A percentile compares a stretch with the other conserved stretches of the same genome.
Evolutionary conservation across 2,329 filamentous ascomycete genomes (phyloP).

Genomic region (Phaeomoniella chlamydospora): DNA sequence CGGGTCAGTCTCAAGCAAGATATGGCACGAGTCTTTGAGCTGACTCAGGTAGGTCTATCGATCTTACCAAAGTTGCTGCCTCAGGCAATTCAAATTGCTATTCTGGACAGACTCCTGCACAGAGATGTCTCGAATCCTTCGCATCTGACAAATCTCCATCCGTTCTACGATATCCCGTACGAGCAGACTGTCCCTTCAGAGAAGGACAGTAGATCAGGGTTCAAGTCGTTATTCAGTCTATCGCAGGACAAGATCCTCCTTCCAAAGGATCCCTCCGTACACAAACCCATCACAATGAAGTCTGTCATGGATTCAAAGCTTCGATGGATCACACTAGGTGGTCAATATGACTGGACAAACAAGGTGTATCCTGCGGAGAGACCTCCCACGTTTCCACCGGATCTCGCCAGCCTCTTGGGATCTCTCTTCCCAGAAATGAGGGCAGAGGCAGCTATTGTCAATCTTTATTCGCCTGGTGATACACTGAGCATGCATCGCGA

Average conservation of each 20-base stretch:
- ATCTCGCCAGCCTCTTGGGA: conserved; percentile 55
- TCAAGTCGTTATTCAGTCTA: conserved; percentile 40
- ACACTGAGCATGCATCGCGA: conserved; percentile 88
- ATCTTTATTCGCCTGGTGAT: conserved; percentile 81
- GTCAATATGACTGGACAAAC: conserved; percentile 91
- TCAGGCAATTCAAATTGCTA: conserved; percentile 47
- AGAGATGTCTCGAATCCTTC: conserved; percentile 56
- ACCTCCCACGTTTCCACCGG: conserved; percentile 59
- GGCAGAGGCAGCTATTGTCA: conserved; percentile 83
- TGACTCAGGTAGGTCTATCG: conserved; percentile 50
- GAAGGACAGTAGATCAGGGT: neutral
- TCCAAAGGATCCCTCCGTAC: conserved; percentile 59
- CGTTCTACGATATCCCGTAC: conserved; percentile 63
- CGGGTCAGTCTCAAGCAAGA: conserved; percentile 42
- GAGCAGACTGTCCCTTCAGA: conserved; percentile 15
- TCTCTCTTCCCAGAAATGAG: conserved; percentile 60
- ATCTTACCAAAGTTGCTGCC: conserved; percentile 65
- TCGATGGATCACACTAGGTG: conserved; percentile 87
- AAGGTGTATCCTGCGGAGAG: conserved; percentile 60
- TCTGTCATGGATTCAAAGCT: conserved; percentile 66
- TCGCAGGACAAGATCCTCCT: conserved; percentile 15
- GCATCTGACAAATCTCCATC: conserved; percentile 82
- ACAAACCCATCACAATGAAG: conserved; percentile 56
- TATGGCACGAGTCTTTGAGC: conserved; percentile 1
- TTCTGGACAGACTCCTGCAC: conserved; percentile 65